phyloP scores from a whole-genome alignment of 805 yeast species.

The Lipomyces japonicus region DNA sequence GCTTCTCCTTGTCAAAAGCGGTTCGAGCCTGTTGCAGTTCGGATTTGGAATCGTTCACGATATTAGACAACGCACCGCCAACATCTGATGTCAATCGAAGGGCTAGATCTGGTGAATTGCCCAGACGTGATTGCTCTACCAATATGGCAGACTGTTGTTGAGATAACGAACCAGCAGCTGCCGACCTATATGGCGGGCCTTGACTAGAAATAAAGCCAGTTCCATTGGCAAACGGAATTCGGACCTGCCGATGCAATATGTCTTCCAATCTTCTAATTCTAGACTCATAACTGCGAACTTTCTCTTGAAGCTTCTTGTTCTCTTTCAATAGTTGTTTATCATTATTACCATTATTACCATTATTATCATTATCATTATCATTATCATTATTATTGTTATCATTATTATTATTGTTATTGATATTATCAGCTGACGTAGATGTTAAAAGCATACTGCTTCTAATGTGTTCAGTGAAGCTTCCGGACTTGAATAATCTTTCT shows the following conservation, averaged over 20 bases:
- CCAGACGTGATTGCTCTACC: background rate
- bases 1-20: constrained; percentile 42
- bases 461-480: constrained; percentile 12
- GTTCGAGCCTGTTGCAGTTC: constrained; percentile 13
- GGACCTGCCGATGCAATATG: constrained; percentile 66
- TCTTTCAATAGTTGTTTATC: constrained; percentile 3
- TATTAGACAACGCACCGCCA: background rate
- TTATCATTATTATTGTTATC: background rate
- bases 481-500: constrained; percentile 18
- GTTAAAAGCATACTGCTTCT: constrained; percentile 18
- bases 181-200: background rate
- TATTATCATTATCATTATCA: background rate
- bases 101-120: background rate
- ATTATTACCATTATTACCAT: background rate
- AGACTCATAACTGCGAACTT: constrained; percentile 60
- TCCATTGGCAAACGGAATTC: background rate
- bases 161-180: background rate
- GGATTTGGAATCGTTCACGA: constrained; percentile 5
- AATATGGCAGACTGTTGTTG: constrained; percentile 14
- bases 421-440: background rate
- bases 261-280: constrained; percentile 75
- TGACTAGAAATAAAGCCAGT: background rate
- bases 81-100: background rate
- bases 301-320: constrained; percentile 35
- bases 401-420: background rate